Evolutionary conservation across 495 filamentous ascomycete species (phyloP), one percentile per base, ranked within the genome.

Genomic region (Neurospora sp.): DNA sequence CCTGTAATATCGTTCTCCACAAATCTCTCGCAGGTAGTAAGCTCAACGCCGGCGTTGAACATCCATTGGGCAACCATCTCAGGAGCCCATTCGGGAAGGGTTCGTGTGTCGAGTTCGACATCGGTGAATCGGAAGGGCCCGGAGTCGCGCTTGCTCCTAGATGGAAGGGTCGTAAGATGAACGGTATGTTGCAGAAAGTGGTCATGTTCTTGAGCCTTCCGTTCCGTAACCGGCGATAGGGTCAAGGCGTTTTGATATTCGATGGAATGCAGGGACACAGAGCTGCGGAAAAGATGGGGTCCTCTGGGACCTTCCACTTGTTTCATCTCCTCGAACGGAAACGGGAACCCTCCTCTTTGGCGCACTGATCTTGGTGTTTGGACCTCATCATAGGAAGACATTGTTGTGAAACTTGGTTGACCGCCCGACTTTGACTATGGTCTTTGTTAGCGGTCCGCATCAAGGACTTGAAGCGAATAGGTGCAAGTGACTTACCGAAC

Each of bases 1-100:
- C 96, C 96, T 31, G 90, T 90, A 79, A 99, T 98, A 78, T 99
- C 96, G 81, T 99, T 95, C 74, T 87, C 85, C 71, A 92, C 85
- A 75, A 99, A 98, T 76, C 90, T 92, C 70, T 96, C 89, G n/a
- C 95, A 87, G 45, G 94, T 83, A 1, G 84, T 81, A 12, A 87
- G 82, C 70, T 98, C 93, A 75, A 93, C 89, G 7, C 91, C 90
- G 1, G 85, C 82, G 68, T 87, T 88, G 35, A 87, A 85, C 91
- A 98, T 91, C 92, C 93, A 97, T 38, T 84, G 80, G 8, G 89
- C 92, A 48, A 98, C 96, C 74, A 97, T 88, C 70, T 87, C 85
- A 4, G 93, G 87, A 17, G 86, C 83, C 93, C 93, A 97, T 17
- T 76, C 74, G 27, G 84, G 78, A 68, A 94, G 85, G 65, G 89